Evolutionary conservation across 1,139 yeast species (phyloP).

Genomic region (Fermentozyma sake): DNA sequence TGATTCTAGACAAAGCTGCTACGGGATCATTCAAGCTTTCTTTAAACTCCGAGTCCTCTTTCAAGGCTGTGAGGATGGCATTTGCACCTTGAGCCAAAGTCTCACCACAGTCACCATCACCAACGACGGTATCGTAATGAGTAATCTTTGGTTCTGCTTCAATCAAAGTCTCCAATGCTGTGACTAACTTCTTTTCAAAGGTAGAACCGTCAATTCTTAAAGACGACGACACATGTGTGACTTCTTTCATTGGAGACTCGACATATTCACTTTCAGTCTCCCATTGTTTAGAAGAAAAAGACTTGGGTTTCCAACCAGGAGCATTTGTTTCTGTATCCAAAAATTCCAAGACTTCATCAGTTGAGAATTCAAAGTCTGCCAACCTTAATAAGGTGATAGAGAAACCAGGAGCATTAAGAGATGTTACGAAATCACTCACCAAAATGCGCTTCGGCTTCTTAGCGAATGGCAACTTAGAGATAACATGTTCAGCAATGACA

Average conservation of each 20-base stretch:
- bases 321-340: slow-evolving; percentile 73
- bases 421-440: slow-evolving; percentile 76
- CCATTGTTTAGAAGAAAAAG: slow-evolving; percentile 25
- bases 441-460: slow-evolving; percentile 58
- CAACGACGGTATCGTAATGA: slow-evolving; percentile 80
- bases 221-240: slow-evolving; percentile 21
- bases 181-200: slow-evolving; percentile 35
- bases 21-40: slow-evolving; percentile 50
- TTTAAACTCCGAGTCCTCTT: slow-evolving; percentile 22
- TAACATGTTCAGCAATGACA: slow-evolving; percentile 53
- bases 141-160: slow-evolving; percentile 78
- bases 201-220: slow-evolving; percentile 38
- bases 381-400: slow-evolving; percentile 73
- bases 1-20: slow-evolving; percentile 45
- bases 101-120: slow-evolving; percentile 97
- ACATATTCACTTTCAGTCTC: slow-evolving; percentile 11
- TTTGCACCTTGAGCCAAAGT: slow-evolving; percentile 81
- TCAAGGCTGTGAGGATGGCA: slow-evolving; percentile 56
- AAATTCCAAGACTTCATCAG: slow-evolving; percentile 35
- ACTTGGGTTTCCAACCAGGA: slow-evolving; percentile 71
- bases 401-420: slow-evolving; percentile 88
- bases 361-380: slow-evolving; percentile 26
- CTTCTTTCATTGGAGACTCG: slow-evolving; percentile 31
- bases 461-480: slow-evolving; percentile 45
- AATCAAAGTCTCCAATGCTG: slow-evolving; percentile 49